Evolutionary conservation across 2,329 filamentous ascomycete species (phyloP).

Genomic region (Aureobasidium sp.): DNA sequence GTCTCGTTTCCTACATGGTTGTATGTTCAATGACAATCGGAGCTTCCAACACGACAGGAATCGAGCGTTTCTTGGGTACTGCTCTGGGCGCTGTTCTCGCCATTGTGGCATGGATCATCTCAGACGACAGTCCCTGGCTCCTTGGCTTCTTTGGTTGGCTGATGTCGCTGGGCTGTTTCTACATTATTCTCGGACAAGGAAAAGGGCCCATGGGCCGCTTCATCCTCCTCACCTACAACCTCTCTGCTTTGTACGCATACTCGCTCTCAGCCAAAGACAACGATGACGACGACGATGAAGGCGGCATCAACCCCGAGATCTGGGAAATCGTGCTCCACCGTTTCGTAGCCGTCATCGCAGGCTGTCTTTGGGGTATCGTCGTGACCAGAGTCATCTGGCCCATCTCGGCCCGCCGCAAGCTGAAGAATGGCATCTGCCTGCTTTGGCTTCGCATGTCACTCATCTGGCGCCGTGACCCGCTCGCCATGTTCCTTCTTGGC

Average conservation of each 20-base stretch:
- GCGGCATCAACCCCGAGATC: slow-evolving; percentile 75
- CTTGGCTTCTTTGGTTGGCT: slow-evolving; percentile 78
- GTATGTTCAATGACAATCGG: slow-evolving; percentile 97
- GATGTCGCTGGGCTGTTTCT: slow-evolving; percentile 77
- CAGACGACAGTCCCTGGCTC: slow-evolving; percentile 63
- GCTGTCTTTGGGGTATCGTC: slow-evolving; percentile 86
- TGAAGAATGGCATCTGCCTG: slow-evolving; percentile 83
- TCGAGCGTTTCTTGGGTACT: slow-evolving; percentile 79
- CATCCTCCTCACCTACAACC: slow-evolving; percentile 91
- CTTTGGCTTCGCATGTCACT: slow-evolving; percentile 91
- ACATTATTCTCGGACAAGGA: slow-evolving; percentile 75
- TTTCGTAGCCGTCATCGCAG: slow-evolving; percentile 75
- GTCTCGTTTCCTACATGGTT: slow-evolving; percentile 92
- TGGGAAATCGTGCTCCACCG: slow-evolving; percentile 82
- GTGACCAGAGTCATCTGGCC: slow-evolving; percentile 89
- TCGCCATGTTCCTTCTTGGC: slow-evolving; percentile 57
- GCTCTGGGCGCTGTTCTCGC: slow-evolving; percentile 71
- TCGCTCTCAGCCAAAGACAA: slow-evolving; percentile 73
- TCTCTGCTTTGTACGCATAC: slow-evolving; percentile 90
- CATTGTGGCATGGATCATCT: slow-evolving; percentile 68
- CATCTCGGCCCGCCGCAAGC: slow-evolving; percentile 78
- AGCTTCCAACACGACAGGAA: slow-evolving; percentile 86
- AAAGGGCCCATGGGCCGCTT: slow-evolving; percentile 90
- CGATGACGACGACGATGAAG: slow-evolving; percentile 78
- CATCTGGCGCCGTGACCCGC: slow-evolving; percentile 89